Evolutionary conservation across 1,139 yeast species (phyloP).

Genomic region (Protomyces inundatus): DNA sequence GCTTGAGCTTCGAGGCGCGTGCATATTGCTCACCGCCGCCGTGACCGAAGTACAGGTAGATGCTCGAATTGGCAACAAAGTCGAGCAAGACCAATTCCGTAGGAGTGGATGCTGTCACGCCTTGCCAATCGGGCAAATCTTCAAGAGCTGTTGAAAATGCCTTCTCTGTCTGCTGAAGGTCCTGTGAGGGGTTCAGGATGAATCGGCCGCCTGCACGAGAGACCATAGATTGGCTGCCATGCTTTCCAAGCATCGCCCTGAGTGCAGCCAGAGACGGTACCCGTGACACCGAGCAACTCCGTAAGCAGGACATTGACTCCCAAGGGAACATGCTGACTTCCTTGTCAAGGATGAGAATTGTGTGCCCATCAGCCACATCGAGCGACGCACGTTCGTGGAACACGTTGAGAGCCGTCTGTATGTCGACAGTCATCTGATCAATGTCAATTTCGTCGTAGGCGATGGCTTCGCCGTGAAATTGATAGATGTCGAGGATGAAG

Average conservation of each 20-base stretch:
- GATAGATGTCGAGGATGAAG: conserved; percentile 55
- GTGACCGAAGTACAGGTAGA: conserved; percentile 80
- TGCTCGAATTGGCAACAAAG: conserved; percentile 44
- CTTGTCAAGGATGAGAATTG: conserved; percentile 63
- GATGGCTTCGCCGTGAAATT: conserved; percentile 59
- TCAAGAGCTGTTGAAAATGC: conserved; percentile 50
- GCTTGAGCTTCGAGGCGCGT: conserved; percentile 48
- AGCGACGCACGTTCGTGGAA: conserved; percentile 34
- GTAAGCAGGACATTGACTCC: conserved; percentile 68
- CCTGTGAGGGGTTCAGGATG: conserved; percentile 77
- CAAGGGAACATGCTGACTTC: conserved; percentile 70
- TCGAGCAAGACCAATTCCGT: conserved; percentile 47
- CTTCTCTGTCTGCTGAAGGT: conserved; percentile 62
- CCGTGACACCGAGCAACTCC: conserved; percentile 58
- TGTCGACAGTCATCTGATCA: conserved; percentile 45
- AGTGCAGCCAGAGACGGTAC: conserved; percentile 62
- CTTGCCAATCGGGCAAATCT: conserved; percentile 33
- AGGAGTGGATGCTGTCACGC: conserved; percentile 51
- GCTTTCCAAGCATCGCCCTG: conserved; percentile 42
- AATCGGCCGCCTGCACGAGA: conserved; percentile 43
- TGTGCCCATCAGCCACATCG: conserved; percentile 44
- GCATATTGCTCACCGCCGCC: conserved; percentile 91
- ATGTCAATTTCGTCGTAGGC: conserved; percentile 62
- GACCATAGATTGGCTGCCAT: conserved; percentile 30
- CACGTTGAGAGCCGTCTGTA: conserved; percentile 46